Base-by-base conservation (phyloP, 805 yeast species). In the Starmerella bacillaris region DNA sequence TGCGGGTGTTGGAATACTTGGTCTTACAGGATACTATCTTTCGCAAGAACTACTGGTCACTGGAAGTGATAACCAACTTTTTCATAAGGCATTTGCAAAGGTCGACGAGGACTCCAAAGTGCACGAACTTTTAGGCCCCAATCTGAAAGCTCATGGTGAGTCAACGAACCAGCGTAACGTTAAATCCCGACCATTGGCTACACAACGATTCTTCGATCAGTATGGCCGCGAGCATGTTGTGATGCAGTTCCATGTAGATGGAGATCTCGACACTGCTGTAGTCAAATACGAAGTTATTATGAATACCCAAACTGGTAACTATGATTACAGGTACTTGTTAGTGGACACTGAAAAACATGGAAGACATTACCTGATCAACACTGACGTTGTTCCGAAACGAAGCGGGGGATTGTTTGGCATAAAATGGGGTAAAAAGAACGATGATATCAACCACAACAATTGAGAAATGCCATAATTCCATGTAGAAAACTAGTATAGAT, bases 31-130 rank as follows among this genome's bases (percentile, higher is more conserved):
- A 6, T 84, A 79, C 54, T 64, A 80, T 42, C 68, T 83, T 17
- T 66, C 77, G n/a, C 64, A 75, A 8, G 94, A 84, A 52, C 58
- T 84, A 21, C 71, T 80, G 44, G 67, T 84, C 32, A 94, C 95
- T 7, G 75, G 92, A 1, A 92, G 93, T 18, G 94, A 84, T 51
- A 84, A 93, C 0, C 78, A 76, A 44, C 71, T 92, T 2, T 84
- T 84, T 61, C 83, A 84, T 58, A 69, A 80, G 46, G 92, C 92
- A 2, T 83, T 83, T 21, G 67, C 70, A 9, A 58, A 78, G 47
- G 68, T 82, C 26, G 86, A 84, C 51, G 61, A 74, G 39, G 79
- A 76, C 53, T 64, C 65, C 33, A 55, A 54, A 26, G 74, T 77
- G 3, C 73, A 73, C 45, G 58, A 62, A 43, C 53, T 73, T 21